Conservation (phyloP, 1,284 basidiomycete species). For the Cerioporus squamosus region DNA sequence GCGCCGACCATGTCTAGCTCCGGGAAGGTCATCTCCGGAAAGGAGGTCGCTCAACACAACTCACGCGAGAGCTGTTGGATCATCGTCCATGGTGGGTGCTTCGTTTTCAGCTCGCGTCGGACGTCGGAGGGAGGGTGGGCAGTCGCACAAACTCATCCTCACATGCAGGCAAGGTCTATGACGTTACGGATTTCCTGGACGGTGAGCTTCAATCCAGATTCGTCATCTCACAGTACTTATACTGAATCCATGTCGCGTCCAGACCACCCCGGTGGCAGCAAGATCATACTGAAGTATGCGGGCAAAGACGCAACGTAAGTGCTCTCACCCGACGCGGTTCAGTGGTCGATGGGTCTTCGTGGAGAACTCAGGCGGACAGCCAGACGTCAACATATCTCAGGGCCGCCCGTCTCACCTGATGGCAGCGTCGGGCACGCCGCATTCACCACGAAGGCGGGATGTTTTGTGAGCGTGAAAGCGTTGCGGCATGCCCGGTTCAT, state of each 20-base stretch:
- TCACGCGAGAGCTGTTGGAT: slow-evolving; percentile 74
- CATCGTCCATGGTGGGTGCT: slow-evolving; percentile 74
- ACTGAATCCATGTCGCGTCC: neutral
- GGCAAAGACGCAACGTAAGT: slow-evolving; percentile 77
- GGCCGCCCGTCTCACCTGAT: no score
- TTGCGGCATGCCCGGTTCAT: no score
- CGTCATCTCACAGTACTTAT: neutral
- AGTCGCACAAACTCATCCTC: no score
- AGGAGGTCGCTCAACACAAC: slow-evolving; percentile 74
- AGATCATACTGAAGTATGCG: slow-evolving; percentile 72
- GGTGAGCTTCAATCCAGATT: slow-evolving; percentile 39
- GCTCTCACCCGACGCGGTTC: no score
- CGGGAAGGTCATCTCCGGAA: slow-evolving; percentile 44
- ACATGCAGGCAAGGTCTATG: slow-evolving; percentile 68
- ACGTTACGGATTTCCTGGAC: slow-evolving; percentile 78
- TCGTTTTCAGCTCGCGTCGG: slow-evolving; percentile 28
- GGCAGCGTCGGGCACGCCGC: no score
- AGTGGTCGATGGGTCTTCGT: no score
- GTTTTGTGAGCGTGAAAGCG: no score
- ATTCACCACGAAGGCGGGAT: no score
- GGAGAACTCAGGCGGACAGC: no score
- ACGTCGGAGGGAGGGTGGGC: neutral
- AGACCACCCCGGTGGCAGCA: slow-evolving; percentile 75
- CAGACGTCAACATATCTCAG: no score
- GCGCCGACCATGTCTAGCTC: slow-evolving; percentile 3